phyloP scores from a whole-genome alignment of 2,329 filamentous ascomycete species.

The Xylariaceae sp. region DNA sequence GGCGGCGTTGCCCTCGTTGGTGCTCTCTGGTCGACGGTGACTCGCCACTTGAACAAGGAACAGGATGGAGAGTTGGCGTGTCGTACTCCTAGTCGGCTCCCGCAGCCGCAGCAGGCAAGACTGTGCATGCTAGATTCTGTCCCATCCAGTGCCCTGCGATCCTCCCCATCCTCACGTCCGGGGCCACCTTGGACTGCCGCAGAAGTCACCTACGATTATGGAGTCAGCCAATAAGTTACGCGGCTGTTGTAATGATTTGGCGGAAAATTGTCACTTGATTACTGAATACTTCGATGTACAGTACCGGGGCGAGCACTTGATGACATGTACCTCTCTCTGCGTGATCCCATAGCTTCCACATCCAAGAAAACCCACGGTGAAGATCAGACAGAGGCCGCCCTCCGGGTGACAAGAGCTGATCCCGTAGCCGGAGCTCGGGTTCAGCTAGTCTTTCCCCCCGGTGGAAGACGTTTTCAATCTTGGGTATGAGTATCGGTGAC shows the following conservation, averaged over 20 bases:
- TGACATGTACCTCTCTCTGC: conserved; percentile 10
- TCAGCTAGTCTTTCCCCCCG: conserved; percentile 18
- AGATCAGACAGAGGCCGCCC: conserved; percentile 29
- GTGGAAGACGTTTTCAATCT: conserved; percentile 37
- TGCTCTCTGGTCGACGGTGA: conserved; percentile 32
- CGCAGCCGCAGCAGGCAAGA: conserved; percentile 41
- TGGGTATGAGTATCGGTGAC: conserved; percentile 64
- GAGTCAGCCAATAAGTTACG: no score
- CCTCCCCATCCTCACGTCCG: no score
- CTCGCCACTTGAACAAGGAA: conserved; percentile 51
- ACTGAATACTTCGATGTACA: no score
- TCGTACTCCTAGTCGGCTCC: conserved; percentile 38
- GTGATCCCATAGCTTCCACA: conserved; percentile 41
- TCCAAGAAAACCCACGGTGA: conserved; percentile 43
- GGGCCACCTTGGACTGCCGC: no score
- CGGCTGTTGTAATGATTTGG: no score
- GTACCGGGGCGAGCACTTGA: no score
- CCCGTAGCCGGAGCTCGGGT: conserved; percentile 22
- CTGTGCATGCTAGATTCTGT: no score
- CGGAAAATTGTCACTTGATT: no score
- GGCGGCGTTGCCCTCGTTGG: conserved; percentile 2
- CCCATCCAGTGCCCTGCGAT: no score
- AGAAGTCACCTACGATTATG: no score
- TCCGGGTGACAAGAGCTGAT: conserved; percentile 25
- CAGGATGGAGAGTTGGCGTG: conserved; percentile 37